Evolutionary conservation across 2,329 filamentous ascomycete species (phyloP).

Genomic region (Salinomyces thailandicus): DNA sequence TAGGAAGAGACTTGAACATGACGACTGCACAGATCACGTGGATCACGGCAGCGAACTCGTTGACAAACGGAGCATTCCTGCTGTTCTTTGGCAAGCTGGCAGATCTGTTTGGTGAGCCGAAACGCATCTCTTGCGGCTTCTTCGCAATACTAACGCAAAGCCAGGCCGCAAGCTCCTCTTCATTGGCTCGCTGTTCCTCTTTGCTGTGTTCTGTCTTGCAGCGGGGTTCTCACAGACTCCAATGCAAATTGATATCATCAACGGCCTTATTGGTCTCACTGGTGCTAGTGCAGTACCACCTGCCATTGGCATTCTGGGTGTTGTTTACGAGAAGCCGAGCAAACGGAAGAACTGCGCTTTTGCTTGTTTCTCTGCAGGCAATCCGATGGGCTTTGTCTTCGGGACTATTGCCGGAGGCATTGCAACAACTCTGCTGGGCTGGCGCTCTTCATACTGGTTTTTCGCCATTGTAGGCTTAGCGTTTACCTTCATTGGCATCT

Average conservation of each 20-base stretch:
- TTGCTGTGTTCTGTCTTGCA: constrained; percentile 46
- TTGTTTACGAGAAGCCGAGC: constrained; percentile 51
- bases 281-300: constrained; percentile 54
- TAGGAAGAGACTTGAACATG: constrained; percentile 51
- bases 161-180: constrained; percentile 49
- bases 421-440: constrained; percentile 50
- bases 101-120: constrained; percentile 48
- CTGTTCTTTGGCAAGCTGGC: constrained; percentile 56
- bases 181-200: constrained; percentile 48
- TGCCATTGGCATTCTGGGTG: constrained; percentile 53
- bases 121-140: too few relatives aligned
- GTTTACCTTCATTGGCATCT: constrained; percentile 47
- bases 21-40: constrained; percentile 56
- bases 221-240: constrained; percentile 51
- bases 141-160: too few relatives aligned
- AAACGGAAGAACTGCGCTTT: constrained; percentile 55
- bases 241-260: constrained; percentile 52
- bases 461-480: constrained; percentile 54
- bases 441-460: constrained; percentile 53
- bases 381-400: constrained; percentile 47
- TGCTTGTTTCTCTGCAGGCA: constrained; percentile 51
- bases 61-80: constrained; percentile 54
- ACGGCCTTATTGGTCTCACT: constrained; percentile 53
- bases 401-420: constrained; percentile 53
- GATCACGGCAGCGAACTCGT: constrained; percentile 53